These are phyloP conservation scores for Blastocrithidia nonstop DNA, from an alignment of 208 protist species.

Conservation along the genomic window DNA sequence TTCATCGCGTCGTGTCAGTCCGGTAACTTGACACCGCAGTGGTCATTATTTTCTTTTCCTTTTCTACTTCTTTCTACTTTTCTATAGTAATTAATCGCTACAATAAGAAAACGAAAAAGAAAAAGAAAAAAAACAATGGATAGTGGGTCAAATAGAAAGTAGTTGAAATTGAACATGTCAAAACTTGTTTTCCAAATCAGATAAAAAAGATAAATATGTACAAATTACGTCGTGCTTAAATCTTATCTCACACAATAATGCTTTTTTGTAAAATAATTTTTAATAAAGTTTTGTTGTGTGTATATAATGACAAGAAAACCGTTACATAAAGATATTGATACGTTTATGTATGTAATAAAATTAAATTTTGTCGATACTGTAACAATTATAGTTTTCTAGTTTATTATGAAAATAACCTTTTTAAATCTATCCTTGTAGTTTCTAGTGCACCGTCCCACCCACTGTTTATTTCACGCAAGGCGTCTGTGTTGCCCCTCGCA, in stretches of 20 bases:
- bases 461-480: constrained; percentile 40
- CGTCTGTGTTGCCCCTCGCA: constrained; percentile 33
- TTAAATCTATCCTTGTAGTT: constrained; percentile 17
- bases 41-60: not conserved
- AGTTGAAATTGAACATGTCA: not conserved
- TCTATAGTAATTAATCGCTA: not conserved
- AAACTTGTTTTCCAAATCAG: not conserved
- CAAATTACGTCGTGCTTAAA: too few species aligned
- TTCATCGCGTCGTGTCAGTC: constrained; percentile 65
- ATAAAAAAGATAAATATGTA: not conserved
- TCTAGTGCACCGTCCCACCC: constrained; percentile 45
- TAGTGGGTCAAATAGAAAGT: not conserved
- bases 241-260: too few species aligned
- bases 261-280: too few species aligned
- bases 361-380: not conserved
- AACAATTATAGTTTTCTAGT: not conserved
- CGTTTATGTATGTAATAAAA: not conserved
- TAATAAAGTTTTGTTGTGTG: too few species aligned
- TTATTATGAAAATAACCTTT: constrained; percentile 19
- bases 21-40: constrained; percentile 4
- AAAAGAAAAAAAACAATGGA: constrained; percentile 5
- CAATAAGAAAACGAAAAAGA: not conserved
- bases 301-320: not conserved
- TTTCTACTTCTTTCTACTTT: not conserved
- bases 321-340: not conserved